Conservation (phyloP, 2,329 filamentous ascomycete genomes). For the Bertia moriformis region DNA sequence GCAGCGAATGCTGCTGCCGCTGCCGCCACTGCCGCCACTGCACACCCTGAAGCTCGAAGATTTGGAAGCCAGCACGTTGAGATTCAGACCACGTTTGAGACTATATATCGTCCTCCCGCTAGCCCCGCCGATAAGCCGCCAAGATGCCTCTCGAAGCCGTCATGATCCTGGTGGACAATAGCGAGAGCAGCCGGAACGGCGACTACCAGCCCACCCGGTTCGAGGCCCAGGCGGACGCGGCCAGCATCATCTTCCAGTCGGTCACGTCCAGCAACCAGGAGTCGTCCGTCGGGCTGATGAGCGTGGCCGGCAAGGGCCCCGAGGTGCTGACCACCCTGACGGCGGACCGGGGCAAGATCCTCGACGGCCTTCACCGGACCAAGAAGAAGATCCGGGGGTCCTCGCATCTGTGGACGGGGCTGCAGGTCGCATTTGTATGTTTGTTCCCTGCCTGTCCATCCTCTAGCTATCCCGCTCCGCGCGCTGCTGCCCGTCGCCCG, state of each 20-base stretch:
- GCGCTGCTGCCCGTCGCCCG: neutral
- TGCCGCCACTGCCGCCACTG: no score
- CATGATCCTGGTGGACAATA: slow-evolving; percentile 99
- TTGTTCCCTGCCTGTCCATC: neutral
- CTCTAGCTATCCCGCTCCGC: slow-evolving; percentile 5
- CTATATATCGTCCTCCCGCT: no score
- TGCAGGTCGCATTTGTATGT: slow-evolving; percentile 85
- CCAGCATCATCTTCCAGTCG: slow-evolving; percentile 86
- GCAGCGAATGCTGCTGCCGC: no score
- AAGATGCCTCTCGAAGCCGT: slow-evolving; percentile 98
- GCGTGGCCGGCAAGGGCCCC: slow-evolving; percentile 94
- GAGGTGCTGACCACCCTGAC: slow-evolving; percentile 94
- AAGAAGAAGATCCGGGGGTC: slow-evolving; percentile 80
- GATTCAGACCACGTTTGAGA: neutral
- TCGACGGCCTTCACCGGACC: slow-evolving; percentile 81
- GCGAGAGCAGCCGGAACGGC: slow-evolving; percentile 93
- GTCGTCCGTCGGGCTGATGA: slow-evolving; percentile 94
- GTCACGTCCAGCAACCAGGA: slow-evolving; percentile 93
- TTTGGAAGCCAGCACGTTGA: no score
- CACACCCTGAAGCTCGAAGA: no score
- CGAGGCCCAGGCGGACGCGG: slow-evolving; percentile 89
- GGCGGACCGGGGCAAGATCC: slow-evolving; percentile 86
- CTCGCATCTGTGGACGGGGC: slow-evolving; percentile 78
- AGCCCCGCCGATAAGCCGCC: slow-evolving; percentile 26
- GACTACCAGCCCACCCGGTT: slow-evolving; percentile 84